Evolutionary conservation across 2,329 filamentous ascomycete genomes (phyloP).

Genomic region (Neopestalotiopsis sp.): DNA sequence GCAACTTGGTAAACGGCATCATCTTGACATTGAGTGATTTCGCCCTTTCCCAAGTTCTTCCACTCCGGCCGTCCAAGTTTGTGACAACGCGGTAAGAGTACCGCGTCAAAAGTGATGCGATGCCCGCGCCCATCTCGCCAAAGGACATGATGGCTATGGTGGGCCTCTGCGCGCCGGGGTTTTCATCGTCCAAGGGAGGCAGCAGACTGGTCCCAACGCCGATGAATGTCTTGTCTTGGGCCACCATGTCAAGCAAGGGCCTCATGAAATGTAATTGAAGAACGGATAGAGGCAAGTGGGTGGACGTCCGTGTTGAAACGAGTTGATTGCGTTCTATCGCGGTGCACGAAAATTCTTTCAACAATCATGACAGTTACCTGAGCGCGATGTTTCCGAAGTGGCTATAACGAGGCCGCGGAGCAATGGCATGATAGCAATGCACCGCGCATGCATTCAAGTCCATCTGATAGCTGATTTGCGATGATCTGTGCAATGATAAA

Average conservation of each 20-base stretch:
- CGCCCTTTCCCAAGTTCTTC: neutral
- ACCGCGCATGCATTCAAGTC: neutral
- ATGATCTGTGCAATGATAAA: neutral
- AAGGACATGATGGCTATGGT: conserved; percentile 10
- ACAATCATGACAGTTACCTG: neutral
- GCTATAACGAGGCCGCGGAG: neutral
- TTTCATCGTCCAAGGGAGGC: neutral
- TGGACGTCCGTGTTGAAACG: no score
- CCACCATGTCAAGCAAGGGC: neutral
- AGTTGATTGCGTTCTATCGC: no score
- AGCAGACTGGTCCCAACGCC: neutral
- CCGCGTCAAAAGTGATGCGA: conserved; percentile 2
- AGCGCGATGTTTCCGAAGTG: neutral
- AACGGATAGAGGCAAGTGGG: no score
- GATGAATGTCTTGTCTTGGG: neutral
- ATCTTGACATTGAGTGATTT: neutral
- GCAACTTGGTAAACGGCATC: neutral
- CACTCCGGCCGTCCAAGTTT: conserved; percentile 8
- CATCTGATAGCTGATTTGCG: neutral
- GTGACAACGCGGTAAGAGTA: neutral
- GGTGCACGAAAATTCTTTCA: neutral
- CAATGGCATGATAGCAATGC: neutral
- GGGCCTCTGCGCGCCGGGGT: neutral
- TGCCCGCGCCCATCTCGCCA: conserved; percentile 6
- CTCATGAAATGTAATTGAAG: neutral